phyloP scores from a whole-genome alignment of 148 eudicot species.

The Amaranthus palmeri region DNA sequence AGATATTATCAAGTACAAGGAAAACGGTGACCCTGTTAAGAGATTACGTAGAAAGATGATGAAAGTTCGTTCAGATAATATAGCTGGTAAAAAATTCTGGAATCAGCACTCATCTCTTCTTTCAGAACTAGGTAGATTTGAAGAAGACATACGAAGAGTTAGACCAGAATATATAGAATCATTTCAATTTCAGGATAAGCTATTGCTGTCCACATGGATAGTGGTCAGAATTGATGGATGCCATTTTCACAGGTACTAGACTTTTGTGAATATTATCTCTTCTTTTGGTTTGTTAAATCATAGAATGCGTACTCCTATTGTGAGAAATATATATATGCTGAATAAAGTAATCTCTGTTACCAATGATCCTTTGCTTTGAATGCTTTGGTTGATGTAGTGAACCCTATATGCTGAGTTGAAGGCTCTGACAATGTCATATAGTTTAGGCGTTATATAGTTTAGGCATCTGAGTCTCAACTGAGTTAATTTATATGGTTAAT shows the following conservation, averaged over 20 bases:
- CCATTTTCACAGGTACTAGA: constrained; percentile 75
- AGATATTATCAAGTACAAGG: constrained; percentile 52
- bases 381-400: no score
- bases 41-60: constrained; percentile 50
- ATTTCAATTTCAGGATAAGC: constrained; percentile 48
- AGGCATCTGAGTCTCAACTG: constrained; percentile 2
- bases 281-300: background rate
- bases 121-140: constrained; percentile 58
- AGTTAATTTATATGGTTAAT: background rate
- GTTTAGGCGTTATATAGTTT: background rate
- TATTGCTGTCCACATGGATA: constrained; percentile 81
- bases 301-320: no score
- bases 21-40: constrained; percentile 54
- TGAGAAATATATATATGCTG: background rate
- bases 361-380: no score
- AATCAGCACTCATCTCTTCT: constrained; percentile 47
- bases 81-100: constrained; percentile 74
- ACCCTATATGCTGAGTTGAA: no score
- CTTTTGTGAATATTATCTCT: background rate
- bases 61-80: constrained; percentile 49
- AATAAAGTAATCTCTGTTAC: no score
- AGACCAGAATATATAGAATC: constrained; percentile 62
- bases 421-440: no score
- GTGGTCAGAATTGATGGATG: constrained; percentile 89
- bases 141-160: constrained; percentile 45